Evolutionary conservation across 805 yeast species (phyloP), one percentile per base, ranked within the genome.

Genomic region (Zygoascus ofunaensis): DNA sequence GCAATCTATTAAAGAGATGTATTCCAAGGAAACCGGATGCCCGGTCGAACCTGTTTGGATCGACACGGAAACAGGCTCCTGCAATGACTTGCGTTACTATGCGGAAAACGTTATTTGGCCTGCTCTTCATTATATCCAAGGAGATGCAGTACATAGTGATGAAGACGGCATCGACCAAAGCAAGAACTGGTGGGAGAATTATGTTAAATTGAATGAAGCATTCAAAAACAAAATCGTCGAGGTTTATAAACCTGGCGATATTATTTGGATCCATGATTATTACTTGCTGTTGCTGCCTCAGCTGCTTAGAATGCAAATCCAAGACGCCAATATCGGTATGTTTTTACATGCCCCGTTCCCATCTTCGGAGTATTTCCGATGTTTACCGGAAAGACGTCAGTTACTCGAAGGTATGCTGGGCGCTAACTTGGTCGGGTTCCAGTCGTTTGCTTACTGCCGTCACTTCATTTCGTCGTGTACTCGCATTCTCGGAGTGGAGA

Each of bases 31-130:
- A 42, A 41, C 26, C 18, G 42, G 71, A 72, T 37, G 33, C 32
- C 68, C 73, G 43, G 69, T 85, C 39, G 92, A 82, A 57, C 97
- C 97, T 0, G 83, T 90, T 43, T 89, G 97, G 95, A 67, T 90
- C 28, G 56, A 41, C 22, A 20, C 28, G 2, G 35, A 39, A 7
- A 30, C 15, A 18, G 24, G 24, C 7, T 14, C 39, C 8, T 70
- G 89, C 48, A 8, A 7, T 7, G 30, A 26, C 30, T 90, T 97
- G 95, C 73, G 97, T 53, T 73, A 72, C 52, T 90, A 86, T 58
- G 94, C 97, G 1, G 97, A 90, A 59, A 78, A 82, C 55, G 80
- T 81, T 18, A 68, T 92, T 23, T 92, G 98, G 97, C 96, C 96
- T 1, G 82, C 87, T 2, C 79, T 90, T 64, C 98, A 92, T 59